Conservation (phyloP, 2,329 filamentous ascomycete species). For the Erysiphe pisi region DNA sequence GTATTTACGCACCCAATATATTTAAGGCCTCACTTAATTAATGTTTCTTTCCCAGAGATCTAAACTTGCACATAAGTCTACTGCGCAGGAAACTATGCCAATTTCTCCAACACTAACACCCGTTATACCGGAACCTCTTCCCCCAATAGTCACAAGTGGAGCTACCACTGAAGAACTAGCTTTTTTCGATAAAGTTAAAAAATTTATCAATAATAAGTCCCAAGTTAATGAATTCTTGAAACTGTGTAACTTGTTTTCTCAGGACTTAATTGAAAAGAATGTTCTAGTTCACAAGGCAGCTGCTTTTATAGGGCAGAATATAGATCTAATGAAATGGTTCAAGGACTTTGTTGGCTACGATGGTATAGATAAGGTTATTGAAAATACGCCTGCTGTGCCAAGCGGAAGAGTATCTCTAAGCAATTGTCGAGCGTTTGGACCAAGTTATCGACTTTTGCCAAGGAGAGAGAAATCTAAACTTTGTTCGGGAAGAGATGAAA, state of each 20-base stretch:
- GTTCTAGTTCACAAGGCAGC: constrained; percentile 72
- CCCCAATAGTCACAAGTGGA: constrained; percentile 60
- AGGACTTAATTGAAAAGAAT: constrained; percentile 79
- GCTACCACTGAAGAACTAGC: constrained; percentile 74
- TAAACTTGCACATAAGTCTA: constrained; percentile 57
- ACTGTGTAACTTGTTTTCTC: constrained; percentile 87
- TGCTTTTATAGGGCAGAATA: constrained; percentile 75
- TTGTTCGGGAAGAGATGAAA: constrained; percentile 87
- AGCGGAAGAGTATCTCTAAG: constrained; percentile 79
- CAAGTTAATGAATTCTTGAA: constrained; percentile 95
- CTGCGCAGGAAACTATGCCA: constrained; percentile 33
- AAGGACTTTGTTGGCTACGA: constrained; percentile 72
- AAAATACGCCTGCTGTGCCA: constrained; percentile 65
- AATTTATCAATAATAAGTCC: constrained; percentile 84
- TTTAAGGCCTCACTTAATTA: neutral
- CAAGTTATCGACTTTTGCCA: constrained; percentile 85
- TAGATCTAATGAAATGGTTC: constrained; percentile 82
- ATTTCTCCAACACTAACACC: constrained; percentile 82
- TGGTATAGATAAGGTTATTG: constrained; percentile 63
- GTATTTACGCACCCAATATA: neutral
- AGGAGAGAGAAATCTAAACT: constrained; percentile 82
- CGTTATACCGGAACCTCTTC: constrained; percentile 73
- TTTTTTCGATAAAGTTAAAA: constrained; percentile 96
- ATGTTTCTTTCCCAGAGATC: constrained; percentile 43
- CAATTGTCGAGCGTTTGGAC: constrained; percentile 89